Conservation (phyloP, 2,329 filamentous ascomycete genomes). For the Amauroascus niger region DNA sequence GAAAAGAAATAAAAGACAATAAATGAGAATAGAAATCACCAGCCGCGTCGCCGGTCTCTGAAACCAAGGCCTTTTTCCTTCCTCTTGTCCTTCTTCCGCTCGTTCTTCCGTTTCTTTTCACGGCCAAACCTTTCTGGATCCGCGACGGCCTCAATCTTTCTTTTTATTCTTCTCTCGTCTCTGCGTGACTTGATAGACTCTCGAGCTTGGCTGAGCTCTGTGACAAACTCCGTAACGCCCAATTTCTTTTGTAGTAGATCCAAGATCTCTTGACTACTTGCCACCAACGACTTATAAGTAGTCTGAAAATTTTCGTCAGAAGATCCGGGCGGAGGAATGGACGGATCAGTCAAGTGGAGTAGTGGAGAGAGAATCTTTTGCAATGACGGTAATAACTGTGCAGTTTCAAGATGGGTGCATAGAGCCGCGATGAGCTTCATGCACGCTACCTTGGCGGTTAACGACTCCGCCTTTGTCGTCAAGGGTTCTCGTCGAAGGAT, state of each 20-base stretch:
- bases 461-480: conserved; percentile 50
- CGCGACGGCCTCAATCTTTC: conserved; percentile 76
- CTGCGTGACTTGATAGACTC: conserved; percentile 62
- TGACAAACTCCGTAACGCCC: conserved; percentile 70
- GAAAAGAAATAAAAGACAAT: neutral
- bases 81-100: conserved; percentile 71
- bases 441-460: conserved; percentile 65
- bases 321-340: conserved; percentile 61
- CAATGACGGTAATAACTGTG: conserved; percentile 53
- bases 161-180: conserved; percentile 67
- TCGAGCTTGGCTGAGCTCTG: conserved; percentile 60
- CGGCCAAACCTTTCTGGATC: conserved; percentile 68
- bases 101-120: conserved; percentile 73
- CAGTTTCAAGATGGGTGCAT: conserved; percentile 49
- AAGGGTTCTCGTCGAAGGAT: conserved; percentile 67
- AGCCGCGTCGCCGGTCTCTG: conserved; percentile 61
- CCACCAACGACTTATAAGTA: conserved; percentile 60
- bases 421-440: conserved; percentile 66
- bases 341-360: conserved; percentile 73
- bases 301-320: conserved; percentile 60
- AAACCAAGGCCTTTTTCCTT: conserved; percentile 69
- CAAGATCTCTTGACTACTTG: conserved; percentile 66
- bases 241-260: conserved; percentile 75
- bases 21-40: conserved; percentile 35
- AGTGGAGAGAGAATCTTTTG: conserved; percentile 58